Base-by-base conservation (phyloP, 306 rosid genomes). In the Geum urbanum region DNA sequence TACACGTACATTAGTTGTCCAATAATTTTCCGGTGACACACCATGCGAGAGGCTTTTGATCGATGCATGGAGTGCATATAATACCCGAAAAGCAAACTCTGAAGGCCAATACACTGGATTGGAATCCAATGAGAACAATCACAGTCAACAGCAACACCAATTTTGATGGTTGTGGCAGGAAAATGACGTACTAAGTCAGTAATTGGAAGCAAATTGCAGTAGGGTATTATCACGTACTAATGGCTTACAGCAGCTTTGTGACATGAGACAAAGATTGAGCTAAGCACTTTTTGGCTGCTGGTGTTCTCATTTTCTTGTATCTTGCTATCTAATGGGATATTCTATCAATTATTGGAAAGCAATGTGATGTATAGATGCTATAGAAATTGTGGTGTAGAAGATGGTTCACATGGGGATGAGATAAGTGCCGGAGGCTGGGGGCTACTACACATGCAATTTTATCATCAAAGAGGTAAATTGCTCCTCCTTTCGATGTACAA, bases 291-390 rank as follows among this genome's bases (percentile, higher is more conserved):
- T 58, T 24, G 41, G 50, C 16, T 43, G 13, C 1, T 44, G 41
- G 39, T 46, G 16, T 40, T 46, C 75, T 69, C 22, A 53, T 40
- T 77, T 67, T 78, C 66, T 22, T 67, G 76, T 71, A 67, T 59
- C 32, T 49, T 58, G 78, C 59, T 57, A 39, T 19, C 5, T 41
- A 62, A 66, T 49, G 18, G 51, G 6, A 39, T 32, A 41, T 54
- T 50, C 35, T 50, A 62, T 59, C 66, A 32, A 70, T 73, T 50
- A 76, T 71, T 67, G 37, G 37, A 32, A 32, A 32, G 37, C 37
- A 32, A 32, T 32, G 37, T 32, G 37, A 32, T 32, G 37, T 32
- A 32, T 32, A 32, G 37, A 32, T 32, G 37, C 37, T 32, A 32
- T 32, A 32, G 37, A 32, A 32, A 32, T 32, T 32, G 37, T 32